These are phyloP conservation scores for Globisporangium viniferum DNA, from an alignment of 352 stramenopile genomes.

Conservation along the genomic window DNA sequence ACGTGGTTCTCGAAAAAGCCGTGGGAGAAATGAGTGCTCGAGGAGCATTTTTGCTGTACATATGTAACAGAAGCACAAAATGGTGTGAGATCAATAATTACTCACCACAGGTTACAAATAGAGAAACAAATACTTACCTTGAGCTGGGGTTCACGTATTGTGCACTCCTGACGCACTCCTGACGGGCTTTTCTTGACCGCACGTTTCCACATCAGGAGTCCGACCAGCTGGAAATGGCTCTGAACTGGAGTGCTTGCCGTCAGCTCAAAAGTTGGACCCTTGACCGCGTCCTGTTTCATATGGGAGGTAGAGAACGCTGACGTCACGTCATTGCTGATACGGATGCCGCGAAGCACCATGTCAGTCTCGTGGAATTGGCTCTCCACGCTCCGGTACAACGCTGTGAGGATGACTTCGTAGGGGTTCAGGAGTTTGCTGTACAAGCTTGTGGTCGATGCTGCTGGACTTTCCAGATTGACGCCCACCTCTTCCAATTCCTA, in stretches of 20 bases:
- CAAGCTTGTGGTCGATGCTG: not conserved
- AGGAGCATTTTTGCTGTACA: not conserved
- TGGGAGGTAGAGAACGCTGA: conserved; percentile 5
- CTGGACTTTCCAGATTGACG: not conserved
- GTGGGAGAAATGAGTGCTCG: not conserved
- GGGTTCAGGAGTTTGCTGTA: not conserved
- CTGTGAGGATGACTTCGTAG: not conserved
- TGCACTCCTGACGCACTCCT: not conserved
- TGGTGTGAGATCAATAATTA: too few relatives aligned
- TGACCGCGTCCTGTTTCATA: conserved; percentile 1
- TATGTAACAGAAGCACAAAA: too few relatives aligned
- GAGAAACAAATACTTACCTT: not conserved
- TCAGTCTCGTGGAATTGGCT: not conserved
- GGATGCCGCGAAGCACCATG: not conserved
- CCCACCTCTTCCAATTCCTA: not conserved
- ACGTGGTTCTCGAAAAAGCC: not conserved
- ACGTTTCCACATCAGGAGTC: conserved; percentile 2
- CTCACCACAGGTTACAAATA: too few relatives aligned
- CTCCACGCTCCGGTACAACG: not conserved
- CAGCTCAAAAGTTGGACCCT: conserved; percentile 8
- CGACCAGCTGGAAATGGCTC: not conserved
- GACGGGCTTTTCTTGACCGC: not conserved
- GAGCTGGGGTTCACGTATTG: not conserved
- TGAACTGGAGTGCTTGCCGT: conserved; percentile 4
- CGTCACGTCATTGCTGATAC: not conserved